Evolutionary conservation across 805 yeast species (phyloP), one percentile per base, ranked within the genome.

Genomic region (Cyberlindnera maclurae): DNA sequence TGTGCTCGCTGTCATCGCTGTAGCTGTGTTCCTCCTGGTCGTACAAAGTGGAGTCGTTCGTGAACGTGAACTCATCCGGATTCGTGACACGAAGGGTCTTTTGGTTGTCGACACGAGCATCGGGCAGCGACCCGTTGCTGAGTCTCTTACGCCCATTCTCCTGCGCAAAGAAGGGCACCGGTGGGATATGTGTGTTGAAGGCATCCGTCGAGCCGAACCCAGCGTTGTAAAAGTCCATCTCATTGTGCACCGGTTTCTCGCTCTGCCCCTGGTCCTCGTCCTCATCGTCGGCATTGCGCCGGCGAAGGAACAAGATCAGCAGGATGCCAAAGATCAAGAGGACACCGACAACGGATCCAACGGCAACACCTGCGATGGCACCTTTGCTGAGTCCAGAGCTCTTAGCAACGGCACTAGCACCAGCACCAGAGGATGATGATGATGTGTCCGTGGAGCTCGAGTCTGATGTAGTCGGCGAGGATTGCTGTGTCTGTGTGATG

Each of bases 281-380:
- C 8, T 43, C 49, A 15, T 46, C 36, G 4, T 29, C 26, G 9
- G 36, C 18, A 18, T 40, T 36, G 29, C 55, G 49, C 10, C 37
- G 27, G 15, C 45, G 46, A 15, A 47, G 32, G 42, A 44, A 48
- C 34, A 51, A 20, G 31, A 50, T 29, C 15, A 50, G 32, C 12
- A 40, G 34, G 16, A 49, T 5, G 9, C 44, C 54, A 9, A 71
- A 46, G 6, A 62, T 60, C 1, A 64, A 70, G 3, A 71, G 28
- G 0, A 68, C 53, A 42, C 78, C 81, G 15, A 55, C 63, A 10
- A 75, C 60, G 6, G 64, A 66, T 20, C 81, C 82, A 29, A 73
- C 62, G n/a, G 73, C 81, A 20, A 76, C 70, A 33, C 82, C 82
- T 9, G 78, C 81, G 39, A 75, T 74, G 15, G 79, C 78, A 13